These are phyloP conservation scores for Penicillium expansum DNA, from an alignment of 2,329 filamentous ascomycete species.

Conservation along the genomic window DNA sequence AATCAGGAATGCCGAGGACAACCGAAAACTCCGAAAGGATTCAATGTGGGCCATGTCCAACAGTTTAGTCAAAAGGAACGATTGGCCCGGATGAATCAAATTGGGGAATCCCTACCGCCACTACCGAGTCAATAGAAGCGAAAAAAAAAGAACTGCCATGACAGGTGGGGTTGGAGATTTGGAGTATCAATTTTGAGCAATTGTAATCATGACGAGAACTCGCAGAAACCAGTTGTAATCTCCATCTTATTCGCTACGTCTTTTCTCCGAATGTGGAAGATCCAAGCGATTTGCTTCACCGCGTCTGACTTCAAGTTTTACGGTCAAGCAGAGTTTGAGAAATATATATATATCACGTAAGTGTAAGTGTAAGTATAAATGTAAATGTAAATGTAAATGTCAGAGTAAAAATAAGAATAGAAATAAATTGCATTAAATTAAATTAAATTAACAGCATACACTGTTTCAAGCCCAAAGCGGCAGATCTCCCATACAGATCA, in stretches of 20 bases:
- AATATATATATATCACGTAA: too few relatives aligned
- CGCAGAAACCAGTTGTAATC: not conserved
- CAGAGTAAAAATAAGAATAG: not conserved
- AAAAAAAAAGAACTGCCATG: conserved; percentile 14
- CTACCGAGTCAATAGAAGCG: conserved; percentile 9
- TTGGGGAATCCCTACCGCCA: not conserved
- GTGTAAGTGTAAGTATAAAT: too few relatives aligned
- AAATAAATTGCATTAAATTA: not conserved
- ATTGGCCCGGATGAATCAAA: conserved; percentile 1
- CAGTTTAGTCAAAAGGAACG: not conserved
- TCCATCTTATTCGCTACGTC: not conserved
- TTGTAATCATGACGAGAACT: not conserved
- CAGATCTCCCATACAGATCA: not conserved
- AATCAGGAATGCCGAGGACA: conserved; percentile 8
- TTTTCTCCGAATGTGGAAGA: not conserved
- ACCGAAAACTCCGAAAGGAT: conserved; percentile 1
- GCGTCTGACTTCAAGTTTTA: conserved; percentile 11
- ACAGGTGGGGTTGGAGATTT: conserved; percentile 3
- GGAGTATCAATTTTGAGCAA: not conserved
- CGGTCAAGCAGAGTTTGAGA: conserved; percentile 18
- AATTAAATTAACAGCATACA: not conserved
- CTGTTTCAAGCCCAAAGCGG: not conserved
- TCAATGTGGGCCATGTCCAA: not conserved
- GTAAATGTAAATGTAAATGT: too few relatives aligned
- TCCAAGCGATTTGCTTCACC: not conserved